Evolutionary conservation across 2,329 filamentous ascomycete genomes (phyloP).

Genomic region (Didymella exigua): DNA sequence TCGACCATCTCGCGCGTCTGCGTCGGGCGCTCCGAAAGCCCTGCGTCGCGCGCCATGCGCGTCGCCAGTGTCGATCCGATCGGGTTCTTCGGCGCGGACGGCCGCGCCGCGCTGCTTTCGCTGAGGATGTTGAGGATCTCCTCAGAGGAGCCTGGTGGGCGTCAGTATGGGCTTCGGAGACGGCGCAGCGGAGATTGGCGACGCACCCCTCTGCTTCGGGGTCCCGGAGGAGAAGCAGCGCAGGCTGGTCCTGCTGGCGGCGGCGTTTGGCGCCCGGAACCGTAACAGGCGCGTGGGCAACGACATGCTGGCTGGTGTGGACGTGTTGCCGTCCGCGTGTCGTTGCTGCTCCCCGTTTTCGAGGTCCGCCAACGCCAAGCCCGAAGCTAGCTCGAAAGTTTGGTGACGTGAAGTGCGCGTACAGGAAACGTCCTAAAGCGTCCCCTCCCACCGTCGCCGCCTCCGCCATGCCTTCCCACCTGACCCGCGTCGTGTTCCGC

Average conservation of each 20-base stretch:
- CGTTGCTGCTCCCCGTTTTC: background rate
- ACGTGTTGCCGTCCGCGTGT: conserved; percentile 7
- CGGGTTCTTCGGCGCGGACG: background rate
- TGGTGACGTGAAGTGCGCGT: conserved; percentile 1
- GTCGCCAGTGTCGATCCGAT: conserved; percentile 14
- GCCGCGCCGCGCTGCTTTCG: conserved; percentile 10
- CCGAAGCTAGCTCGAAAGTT: conserved; percentile 5
- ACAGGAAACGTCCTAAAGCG: conserved; percentile 7
- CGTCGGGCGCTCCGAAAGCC: conserved; percentile 27
- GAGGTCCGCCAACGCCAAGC: conserved; percentile 4
- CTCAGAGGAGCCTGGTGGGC: conserved; percentile 12
- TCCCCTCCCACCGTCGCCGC: conserved; percentile 14
- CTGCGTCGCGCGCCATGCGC: conserved; percentile 26
- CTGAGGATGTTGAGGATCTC: conserved; percentile 30
- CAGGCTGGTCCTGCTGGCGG: conserved; percentile 16
- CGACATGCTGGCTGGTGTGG: conserved; percentile 30
- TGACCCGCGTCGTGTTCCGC: conserved; percentile 65
- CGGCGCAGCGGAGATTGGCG: conserved; percentile 1
- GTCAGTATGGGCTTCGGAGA: conserved; percentile 15
- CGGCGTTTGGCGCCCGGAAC: conserved; percentile 17
- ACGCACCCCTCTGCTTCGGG: conserved; percentile 23
- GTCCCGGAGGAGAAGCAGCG: conserved; percentile 36
- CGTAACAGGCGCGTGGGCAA: conserved; percentile 24
- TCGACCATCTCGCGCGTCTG: conserved; percentile 33
- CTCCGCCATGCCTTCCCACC: conserved; percentile 61